A percentile compares a stretch with the other conserved stretches of the same genome.
These are phyloP conservation scores for Trichophyton simii DNA, from an alignment of 2,329 filamentous ascomycete species.

Conservation along the genomic window DNA sequence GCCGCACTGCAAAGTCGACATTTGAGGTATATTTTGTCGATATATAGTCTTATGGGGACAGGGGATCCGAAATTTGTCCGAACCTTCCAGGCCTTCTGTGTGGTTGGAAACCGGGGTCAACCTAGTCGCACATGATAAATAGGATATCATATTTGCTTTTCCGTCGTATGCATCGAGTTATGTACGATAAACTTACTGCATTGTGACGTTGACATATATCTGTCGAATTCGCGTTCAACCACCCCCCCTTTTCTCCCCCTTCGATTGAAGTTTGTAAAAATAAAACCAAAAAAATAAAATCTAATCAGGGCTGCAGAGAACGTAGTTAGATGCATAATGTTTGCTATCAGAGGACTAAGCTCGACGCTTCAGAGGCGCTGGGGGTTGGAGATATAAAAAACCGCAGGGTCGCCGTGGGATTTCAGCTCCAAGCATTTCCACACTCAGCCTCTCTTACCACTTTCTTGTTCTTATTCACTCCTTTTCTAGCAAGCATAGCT, in stretches of 20 bases:
- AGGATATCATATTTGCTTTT: conserved; percentile 5
- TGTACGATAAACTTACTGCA: conserved; percentile 8
- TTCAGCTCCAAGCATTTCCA: background rate
- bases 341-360: conserved; percentile 7
- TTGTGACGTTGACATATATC: conserved; percentile 7
- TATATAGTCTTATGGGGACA: conserved; percentile 6
- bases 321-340: conserved; percentile 11
- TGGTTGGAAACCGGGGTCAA: conserved; percentile 6
- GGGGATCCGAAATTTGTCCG: conserved; percentile 9
- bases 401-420: background rate
- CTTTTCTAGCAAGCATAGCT: no score
- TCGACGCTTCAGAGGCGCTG: background rate
- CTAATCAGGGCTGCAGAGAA: background rate
- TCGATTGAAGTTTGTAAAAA: background rate
- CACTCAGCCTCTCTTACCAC: background rate
- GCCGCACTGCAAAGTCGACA: conserved; percentile 6
- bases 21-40: conserved; percentile 7
- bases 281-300: background rate
- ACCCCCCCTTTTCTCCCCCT: conserved; percentile 4
- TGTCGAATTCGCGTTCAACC: conserved; percentile 10
- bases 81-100: conserved; percentile 10
- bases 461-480: background rate
- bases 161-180: conserved; percentile 8
- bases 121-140: conserved; percentile 9
- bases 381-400: conserved; percentile 3